Base-by-base conservation (phyloP, 805 yeast genomes). In the Lipomyces spencermartinsiae region DNA sequence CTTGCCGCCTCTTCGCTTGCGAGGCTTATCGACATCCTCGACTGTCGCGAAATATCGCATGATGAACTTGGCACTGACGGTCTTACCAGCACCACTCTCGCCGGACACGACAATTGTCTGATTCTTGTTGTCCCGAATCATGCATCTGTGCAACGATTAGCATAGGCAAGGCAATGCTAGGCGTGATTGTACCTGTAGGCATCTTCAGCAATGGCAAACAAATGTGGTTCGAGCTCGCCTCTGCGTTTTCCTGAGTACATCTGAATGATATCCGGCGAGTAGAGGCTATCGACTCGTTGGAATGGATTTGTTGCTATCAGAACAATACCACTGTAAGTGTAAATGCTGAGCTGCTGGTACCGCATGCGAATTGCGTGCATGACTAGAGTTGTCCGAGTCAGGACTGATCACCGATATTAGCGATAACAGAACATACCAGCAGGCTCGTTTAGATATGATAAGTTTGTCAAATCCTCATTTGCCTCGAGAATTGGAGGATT, bases 11-110 rank as follows among this genome's bases (percentile, higher is more conserved):
- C 76, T 35, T 34, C 61, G 49, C 16, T 54, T 57, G 67, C 74
- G 70, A 12, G 78, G 80, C 60, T 74, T 77, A 73, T 77, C 76
- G 68, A 83, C 79, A 67, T 80, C 81, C 67, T 94, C 98, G 16
- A 94, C 98, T 19, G 97, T 89, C 2, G 98, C 98, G 78, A 94
- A 93, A 80, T 93, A 94, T 79, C 98, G 87, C 98, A 94, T 94
- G 72, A 94, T 94, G 79, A 91, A 94, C 78, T 94, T 94, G 53
- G 99, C 99, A 71, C 95, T 89, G 55, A 94, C 98, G 4, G 98
- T 95, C 76, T 94, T 95, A 79, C 99, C 99, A 35, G 99, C 98
- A 80, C 99, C 99, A 6, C 97, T 91, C 80, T 94, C 99, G 80
- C 99, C 99, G 74, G 93, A 88, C 19, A 94, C 98, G 19, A 94